A percentile compares a stretch with the other conserved stretches of the same genome.
Conservation (phyloP, 257 asterid genomes). For the Solanum chmielewskii region DNA sequence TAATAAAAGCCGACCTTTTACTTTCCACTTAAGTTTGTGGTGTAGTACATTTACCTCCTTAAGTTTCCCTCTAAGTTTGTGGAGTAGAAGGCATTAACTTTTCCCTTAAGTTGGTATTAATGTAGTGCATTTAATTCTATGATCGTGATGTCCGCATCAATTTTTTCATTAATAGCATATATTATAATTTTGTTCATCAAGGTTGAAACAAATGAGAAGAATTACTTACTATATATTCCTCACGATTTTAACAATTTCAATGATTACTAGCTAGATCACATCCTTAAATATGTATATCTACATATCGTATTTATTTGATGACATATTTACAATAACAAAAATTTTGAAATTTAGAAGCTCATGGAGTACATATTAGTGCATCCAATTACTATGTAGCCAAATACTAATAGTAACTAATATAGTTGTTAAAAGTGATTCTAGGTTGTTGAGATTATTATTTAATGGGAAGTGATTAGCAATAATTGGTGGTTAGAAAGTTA, state of each 20-base stretch:
- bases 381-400: background rate
- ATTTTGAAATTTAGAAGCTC: background rate
- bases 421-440: background rate
- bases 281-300: background rate
- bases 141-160: background rate
- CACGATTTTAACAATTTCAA: no score
- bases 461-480: background rate
- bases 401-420: background rate
- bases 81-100: background rate
- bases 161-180: no score
- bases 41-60: background rate
- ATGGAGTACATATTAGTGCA: background rate
- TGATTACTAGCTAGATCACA: background rate
- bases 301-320: background rate
- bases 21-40: background rate
- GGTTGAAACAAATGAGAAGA: fast-evolving
- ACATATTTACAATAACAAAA: background rate
- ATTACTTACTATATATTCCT: background rate
- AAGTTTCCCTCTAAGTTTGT: background rate
- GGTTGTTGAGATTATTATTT: background rate
- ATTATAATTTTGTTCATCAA: no score
- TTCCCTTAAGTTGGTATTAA: background rate
- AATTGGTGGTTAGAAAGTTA: background rate
- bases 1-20: background rate
- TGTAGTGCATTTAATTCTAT: background rate